Percentiles rank a stretch among this genome's conserved stretches.
Evolutionary conservation across 2,329 filamentous ascomycete species (phyloP).

Genomic region (Diaporthe ilicicola): DNA sequence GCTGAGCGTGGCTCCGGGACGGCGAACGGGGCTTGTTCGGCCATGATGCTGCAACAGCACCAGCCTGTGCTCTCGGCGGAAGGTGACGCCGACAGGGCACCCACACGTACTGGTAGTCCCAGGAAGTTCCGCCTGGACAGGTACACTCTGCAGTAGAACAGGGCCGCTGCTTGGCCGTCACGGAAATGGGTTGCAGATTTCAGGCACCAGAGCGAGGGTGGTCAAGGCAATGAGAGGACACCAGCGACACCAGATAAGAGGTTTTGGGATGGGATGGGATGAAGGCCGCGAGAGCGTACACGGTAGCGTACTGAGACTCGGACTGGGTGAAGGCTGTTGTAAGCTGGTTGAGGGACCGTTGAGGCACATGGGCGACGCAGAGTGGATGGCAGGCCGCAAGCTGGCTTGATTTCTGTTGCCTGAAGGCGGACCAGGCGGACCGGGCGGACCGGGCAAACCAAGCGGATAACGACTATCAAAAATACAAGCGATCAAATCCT

Average conservation of each 20-base stretch:
- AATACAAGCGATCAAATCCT: neutral
- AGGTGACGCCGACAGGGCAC: neutral
- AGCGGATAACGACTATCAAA: neutral
- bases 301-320: neutral
- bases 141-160: neutral
- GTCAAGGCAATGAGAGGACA: neutral
- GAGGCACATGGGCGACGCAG: neutral
- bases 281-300: neutral
- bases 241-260: constrained; percentile 3
- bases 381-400: neutral
- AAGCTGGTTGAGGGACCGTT: neutral
- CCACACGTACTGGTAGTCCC: neutral
- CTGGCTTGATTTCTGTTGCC: neutral
- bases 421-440: constrained; percentile 6
- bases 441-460: neutral
- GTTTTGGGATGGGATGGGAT: neutral
- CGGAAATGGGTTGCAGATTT: neutral
- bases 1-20: constrained; percentile 2
- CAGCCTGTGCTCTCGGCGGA: neutral
- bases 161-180: neutral
- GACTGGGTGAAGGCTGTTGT: constrained; percentile 6
- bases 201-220: neutral
- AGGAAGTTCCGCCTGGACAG: neutral
- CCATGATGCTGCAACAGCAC: constrained; percentile 26
- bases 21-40: constrained; percentile 1